These are phyloP conservation scores for Takakia lepidozioides DNA, from an alignment of 225 moss, liverwort and hornwort species.

Conservation along the genomic window DNA sequence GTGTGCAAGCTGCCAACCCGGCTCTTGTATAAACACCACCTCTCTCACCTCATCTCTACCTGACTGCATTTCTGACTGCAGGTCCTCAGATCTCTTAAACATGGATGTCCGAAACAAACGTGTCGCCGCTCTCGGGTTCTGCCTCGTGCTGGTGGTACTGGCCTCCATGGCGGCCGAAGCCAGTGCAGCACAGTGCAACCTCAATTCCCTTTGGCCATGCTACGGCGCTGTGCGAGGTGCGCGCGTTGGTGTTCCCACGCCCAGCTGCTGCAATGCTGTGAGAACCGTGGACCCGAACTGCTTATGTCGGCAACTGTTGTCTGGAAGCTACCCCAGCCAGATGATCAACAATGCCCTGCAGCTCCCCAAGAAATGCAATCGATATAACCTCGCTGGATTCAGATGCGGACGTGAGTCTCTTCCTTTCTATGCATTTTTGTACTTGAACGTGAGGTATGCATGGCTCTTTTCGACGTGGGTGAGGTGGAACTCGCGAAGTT, in stretches of 20 bases:
- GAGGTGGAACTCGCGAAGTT: too few species aligned
- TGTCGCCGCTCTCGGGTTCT: not conserved
- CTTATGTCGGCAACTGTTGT: constrained; percentile 24
- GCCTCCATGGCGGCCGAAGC: constrained; percentile 6
- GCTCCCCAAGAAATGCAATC: constrained; percentile 44
- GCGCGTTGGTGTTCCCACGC: constrained; percentile 7
- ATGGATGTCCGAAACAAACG: too few species aligned
- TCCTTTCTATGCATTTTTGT: too few species aligned
- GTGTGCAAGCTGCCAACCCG: too few species aligned
- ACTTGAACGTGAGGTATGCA: too few species aligned
- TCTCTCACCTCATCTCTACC: too few species aligned
- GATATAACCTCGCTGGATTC: constrained; percentile 19
- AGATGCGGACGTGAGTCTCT: constrained; percentile 19
- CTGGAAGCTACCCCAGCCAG: constrained; percentile 9
- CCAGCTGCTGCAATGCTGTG: constrained; percentile 20
- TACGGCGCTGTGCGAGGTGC: constrained; percentile 18
- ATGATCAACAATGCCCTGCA: constrained; percentile 33
- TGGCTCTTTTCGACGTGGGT: too few species aligned
- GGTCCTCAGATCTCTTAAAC: too few species aligned
- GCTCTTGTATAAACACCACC: too few species aligned
- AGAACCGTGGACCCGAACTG: constrained; percentile 15
- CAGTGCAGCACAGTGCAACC: constrained; percentile 9
- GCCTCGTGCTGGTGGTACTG: constrained; percentile 4
- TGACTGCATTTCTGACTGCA: too few species aligned
- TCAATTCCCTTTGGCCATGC: constrained; percentile 16